Evolutionary conservation across 805 yeast species (phyloP), one percentile per base, ranked within the genome.

Genomic region (Wickerhamiella vanderwaltii): DNA sequence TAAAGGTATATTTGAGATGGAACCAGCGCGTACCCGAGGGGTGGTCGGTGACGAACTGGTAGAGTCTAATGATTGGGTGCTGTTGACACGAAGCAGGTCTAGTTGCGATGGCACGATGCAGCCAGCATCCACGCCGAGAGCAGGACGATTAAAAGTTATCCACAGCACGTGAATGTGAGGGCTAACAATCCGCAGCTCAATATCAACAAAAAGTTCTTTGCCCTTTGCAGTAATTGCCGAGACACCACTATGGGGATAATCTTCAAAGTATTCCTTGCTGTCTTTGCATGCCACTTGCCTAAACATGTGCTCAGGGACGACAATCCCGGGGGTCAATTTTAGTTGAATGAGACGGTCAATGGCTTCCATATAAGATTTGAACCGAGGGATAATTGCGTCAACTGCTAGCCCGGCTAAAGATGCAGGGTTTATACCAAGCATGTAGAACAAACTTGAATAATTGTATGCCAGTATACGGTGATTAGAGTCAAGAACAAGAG

Each of bases 221-320:
- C 94, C 94, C 59, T 81, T 87, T 20, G 73, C 55, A 54, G 84
- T 94, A 2, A 62, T 52, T 9, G 81, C 95, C 44, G 67, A 22
- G 7, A 52, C 48, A 1, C 52, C 48, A 4, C 35, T 24, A 3
- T 20, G 29, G 4, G 51, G 51, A 29, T 41, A 43, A 9, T 29
- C 41, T 11, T 49, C 46, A 44, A 44, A 23, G 42, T 1, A 86
- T 78, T 22, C 68, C 42, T 43, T 30, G 36, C 46, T 9, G 34
- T 43, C 9, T 39, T 46, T 29, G n/a, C 56, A 51, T 7, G 52
- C 56, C 5, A 54, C 46, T 49, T 77, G 76, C 47, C 96, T 70
- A 62, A 88, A 86, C 56, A 81, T 79, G 60, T 86, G 95, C 58
- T 87, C 97, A 0, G 96, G 94, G 9, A 87, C 63, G 0, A 87